Base-by-base conservation (phyloP, 495 filamentous ascomycete genomes). In the Annulohypoxylon moriforme region DNA sequence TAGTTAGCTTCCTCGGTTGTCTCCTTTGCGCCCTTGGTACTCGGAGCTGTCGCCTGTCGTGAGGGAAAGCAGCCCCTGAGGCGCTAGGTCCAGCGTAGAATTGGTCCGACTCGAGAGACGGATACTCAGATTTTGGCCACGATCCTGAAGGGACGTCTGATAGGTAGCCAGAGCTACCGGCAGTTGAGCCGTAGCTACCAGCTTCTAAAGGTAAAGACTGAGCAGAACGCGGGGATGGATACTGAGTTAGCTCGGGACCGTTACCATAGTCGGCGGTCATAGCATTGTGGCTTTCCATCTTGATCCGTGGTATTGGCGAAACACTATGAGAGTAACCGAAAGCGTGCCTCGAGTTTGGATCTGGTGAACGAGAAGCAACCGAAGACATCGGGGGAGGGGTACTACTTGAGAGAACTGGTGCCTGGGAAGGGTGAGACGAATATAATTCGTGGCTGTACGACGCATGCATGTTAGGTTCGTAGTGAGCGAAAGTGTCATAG, bases 1-100 rank as follows among this genome's bases (percentile, higher is more conserved):
- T 90, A 25, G 91, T 93, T 56, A 89, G 79, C 64, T 87, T 86
- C 34, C 91, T 85, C 10, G 83, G 82, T 31, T 82, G 75, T 40
- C 81, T 74, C 69, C 79, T 75, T 31, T 83, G 80, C 75, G 78
- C 31, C 66, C 85, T 73, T 67, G 81, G 58, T 59, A 81, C 69
- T 62, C 80, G 76, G 53, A 79, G 75, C 42, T 78, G 75, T 61
- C 79, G 74, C 69, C 74, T 71, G 49, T 79, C 73, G 40, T 82
- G 77, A 56, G 75, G 67, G 52, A 78, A 74, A 47, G 73, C 75
- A 27, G 68, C 33, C 34, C 69, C 68, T 36, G 78, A 64, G n/a
- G 72, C 71, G 47, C 57, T 71, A 44, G 60, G 67, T 10, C 70
- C 73, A 2, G 76, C 75, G 66, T 84, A 84, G 68, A 76, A 84